Base-by-base conservation (phyloP, 208 protist genomes). In the Leishmania tropica region DNA sequence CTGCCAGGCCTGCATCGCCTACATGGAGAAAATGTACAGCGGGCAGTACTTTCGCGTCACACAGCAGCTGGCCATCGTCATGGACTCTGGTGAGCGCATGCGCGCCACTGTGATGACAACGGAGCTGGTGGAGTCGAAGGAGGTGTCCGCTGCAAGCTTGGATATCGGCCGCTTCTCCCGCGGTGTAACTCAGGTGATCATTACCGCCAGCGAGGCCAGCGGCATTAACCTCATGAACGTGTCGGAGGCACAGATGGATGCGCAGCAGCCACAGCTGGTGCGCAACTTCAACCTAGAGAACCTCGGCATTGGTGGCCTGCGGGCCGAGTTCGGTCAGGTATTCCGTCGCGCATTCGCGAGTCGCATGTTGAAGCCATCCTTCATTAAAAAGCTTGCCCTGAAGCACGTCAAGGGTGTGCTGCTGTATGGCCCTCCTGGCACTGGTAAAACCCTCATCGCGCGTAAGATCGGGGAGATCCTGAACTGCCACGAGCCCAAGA, bases 401-500 rank as follows among this genome's bases (percentile, higher is more conserved):
- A 97, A 96, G 85, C 99, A 99, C 90, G 99, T 99, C 2, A 99
- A 99, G 89, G 98, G 97, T 79, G 99, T 99, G 28, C 85, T 99
- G 48, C 93, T 99, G 7, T 98, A 99, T 85, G 99, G 99, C 40
- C 99, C 99, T 21, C 99, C 99, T 47, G 99, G 99, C 65, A 99
- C 98, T 28, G 99, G 99, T 74, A 99, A 99, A 86, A 99, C 99
- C 2, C 92, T 99, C 15, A 99, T 99, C 89, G 99, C 99, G 0
- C 93, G 99, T 31, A 98, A 99, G 88, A 99, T 99, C 81, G 99
- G 99, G n/a, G 98, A 99, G 84, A 99, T 99, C 89, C 93, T 99
- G 21, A 99, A 99, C 85, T 98, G 97, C 83, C 90, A 93, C 58
- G 94, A 98, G 85, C 98, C 98, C 56, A 99, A 99, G 89, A 98